Evolutionary conservation across 192 early-diverging fungal genomes (phyloP).

Genomic region (Geranomyces variabilis): DNA sequence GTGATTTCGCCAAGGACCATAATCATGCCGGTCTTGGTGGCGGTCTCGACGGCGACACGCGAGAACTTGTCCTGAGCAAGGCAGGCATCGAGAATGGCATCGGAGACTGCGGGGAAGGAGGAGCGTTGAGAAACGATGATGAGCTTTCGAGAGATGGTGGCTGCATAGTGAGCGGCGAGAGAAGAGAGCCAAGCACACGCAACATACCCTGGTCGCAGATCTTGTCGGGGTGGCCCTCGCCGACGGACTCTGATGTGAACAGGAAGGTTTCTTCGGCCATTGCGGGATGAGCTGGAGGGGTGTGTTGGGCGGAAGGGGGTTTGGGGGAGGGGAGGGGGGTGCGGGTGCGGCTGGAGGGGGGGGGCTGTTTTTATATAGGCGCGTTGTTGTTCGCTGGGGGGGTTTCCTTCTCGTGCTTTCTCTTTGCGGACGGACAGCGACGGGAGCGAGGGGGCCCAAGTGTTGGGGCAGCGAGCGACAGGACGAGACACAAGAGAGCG

Average conservation of each 20-base stretch:
- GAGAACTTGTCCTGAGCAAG: constrained; percentile 92
- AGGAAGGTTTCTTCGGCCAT: constrained; percentile 81
- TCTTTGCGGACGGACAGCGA: too few relatives aligned
- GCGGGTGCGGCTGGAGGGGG: background rate
- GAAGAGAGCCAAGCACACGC: background rate
- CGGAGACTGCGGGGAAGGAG: constrained; percentile 68
- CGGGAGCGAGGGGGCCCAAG: too few relatives aligned
- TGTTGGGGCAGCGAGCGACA: too few relatives aligned
- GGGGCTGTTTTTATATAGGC: background rate
- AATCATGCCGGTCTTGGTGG: constrained; percentile 99
- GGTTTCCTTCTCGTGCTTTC: too few relatives aligned
- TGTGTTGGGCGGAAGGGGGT: background rate
- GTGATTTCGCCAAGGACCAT: constrained; percentile 99
- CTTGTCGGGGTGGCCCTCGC: constrained; percentile 99
- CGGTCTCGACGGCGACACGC: constrained; percentile 99
- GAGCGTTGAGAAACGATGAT: background rate
- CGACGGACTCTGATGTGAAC: constrained; percentile 99
- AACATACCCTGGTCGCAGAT: constrained; percentile 91
- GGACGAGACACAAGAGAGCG: too few relatives aligned
- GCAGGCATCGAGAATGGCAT: constrained; percentile 96
- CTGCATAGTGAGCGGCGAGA: background rate
- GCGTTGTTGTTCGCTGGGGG: too few relatives aligned
- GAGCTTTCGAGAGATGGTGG: background rate
- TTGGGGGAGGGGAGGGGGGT: background rate
- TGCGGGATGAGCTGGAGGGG: background rate